A percentile compares a stretch with the other conserved stretches of the same genome.
Conservation (phyloP, 73 alveolate species). For the Paramecium sonneborni region DNA sequence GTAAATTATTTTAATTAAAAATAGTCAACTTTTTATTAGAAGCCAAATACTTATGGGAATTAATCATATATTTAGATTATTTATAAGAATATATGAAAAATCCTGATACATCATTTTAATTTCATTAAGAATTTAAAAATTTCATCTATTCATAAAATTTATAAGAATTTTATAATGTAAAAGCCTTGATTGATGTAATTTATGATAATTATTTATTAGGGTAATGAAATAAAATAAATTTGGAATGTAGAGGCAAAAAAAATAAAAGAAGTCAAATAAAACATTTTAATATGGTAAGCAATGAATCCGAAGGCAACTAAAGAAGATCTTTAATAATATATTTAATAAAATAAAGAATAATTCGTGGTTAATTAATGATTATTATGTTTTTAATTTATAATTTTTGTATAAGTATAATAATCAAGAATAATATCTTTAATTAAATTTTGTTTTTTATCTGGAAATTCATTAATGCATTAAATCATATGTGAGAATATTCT, state of each 20-base stretch:
- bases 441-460: too few relatives aligned
- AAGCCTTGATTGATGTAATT: slow-evolving; percentile 58
- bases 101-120: neutral
- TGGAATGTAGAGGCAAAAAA: neutral
- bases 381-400: neutral
- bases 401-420: too few relatives aligned
- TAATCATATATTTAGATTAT: slow-evolving; percentile 23
- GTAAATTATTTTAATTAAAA: neutral
- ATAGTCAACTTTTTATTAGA: slow-evolving; percentile 14
- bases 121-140: neutral
- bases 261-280: neutral
- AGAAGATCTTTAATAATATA: neutral
- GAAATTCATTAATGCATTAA: too few relatives aligned
- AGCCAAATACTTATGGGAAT: slow-evolving; percentile 52
- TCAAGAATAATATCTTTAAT: too few relatives aligned
- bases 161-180: slow-evolving; percentile 3
- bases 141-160: slow-evolving; percentile 18
- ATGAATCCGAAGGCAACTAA: neutral
- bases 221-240: slow-evolving; percentile 9
- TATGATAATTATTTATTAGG: neutral
- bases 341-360: neutral
- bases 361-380: neutral
- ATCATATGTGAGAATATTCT: too few relatives aligned
- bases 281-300: slow-evolving; percentile 7
- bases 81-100: neutral